These are phyloP conservation scores for Moelleriella libera DNA, from an alignment of 2,329 filamentous ascomycete species.

Conservation along the genomic window DNA sequence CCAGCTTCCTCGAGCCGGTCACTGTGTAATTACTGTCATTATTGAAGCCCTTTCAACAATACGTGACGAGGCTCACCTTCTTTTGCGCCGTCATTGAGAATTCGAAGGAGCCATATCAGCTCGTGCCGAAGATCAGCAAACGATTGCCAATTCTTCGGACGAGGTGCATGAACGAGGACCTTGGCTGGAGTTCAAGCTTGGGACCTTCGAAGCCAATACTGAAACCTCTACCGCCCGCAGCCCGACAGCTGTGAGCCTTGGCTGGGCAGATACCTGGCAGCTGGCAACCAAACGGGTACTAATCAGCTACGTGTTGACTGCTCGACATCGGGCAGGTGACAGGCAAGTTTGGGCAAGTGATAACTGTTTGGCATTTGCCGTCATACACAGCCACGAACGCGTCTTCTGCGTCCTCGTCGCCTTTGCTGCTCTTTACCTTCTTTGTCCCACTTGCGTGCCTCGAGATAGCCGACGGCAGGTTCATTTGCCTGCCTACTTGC, in stretches of 20 bases:
- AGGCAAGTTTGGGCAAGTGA: constrained; percentile 2
- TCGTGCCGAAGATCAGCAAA: neutral
- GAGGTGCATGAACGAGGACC: no score
- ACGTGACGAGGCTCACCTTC: neutral
- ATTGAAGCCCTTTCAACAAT: neutral
- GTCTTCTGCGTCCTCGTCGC: constrained; percentile 5
- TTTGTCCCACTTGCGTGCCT: neutral
- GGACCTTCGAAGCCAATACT: neutral
- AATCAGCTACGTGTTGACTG: neutral
- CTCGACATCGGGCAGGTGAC: constrained; percentile 1
- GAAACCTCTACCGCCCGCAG: neutral
- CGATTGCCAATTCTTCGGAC: no score
- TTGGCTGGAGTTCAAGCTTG: no score
- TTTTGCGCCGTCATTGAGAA: neutral
- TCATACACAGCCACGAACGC: neutral
- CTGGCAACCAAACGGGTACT: neutral
- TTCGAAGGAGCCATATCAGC: neutral
- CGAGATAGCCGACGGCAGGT: constrained; percentile 1
- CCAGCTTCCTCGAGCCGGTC: neutral
- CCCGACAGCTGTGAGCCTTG: constrained; percentile 1
- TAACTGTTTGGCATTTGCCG: neutral
- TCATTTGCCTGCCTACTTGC: constrained; percentile 4
- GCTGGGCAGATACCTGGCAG: neutral
- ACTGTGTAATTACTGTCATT: neutral
- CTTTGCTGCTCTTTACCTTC: constrained; percentile 3